Percentiles rank a stretch among this genome's conserved stretches.
These are phyloP conservation scores for Capsicum rhomboideum DNA, from an alignment of 257 asterid genomes.

Conservation along the genomic window DNA sequence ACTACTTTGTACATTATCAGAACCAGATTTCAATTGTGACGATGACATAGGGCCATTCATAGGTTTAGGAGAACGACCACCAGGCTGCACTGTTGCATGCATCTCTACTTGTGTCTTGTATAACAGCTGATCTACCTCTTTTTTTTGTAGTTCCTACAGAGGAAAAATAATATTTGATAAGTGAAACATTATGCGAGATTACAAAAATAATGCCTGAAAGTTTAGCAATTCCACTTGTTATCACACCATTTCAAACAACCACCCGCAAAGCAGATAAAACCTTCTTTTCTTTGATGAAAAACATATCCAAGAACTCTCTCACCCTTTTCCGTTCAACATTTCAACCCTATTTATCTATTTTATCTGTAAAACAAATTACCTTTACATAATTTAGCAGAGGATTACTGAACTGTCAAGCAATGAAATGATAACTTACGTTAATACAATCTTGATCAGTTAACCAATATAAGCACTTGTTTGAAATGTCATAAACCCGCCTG, in stretches of 20 bases:
- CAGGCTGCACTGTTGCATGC: constrained; percentile 36
- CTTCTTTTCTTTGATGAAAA: not conserved
- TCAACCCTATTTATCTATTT: not conserved
- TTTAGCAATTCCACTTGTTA: not conserved
- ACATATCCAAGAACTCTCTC: not conserved
- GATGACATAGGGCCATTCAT: constrained; percentile 24
- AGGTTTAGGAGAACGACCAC: constrained; percentile 38
- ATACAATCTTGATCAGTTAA: constrained; percentile 67
- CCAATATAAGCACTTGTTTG: constrained; percentile 49
- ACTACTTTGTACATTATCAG: constrained; percentile 24
- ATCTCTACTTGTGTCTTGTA: constrained; percentile 30
- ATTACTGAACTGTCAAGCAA: not conserved
- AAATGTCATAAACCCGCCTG: constrained; percentile 66
- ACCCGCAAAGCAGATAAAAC: not conserved
- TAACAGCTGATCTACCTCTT: constrained; percentile 40
- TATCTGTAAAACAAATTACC: not conserved
- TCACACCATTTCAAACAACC: not conserved
- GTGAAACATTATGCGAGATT: not conserved
- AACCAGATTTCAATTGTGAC: constrained; percentile 24
- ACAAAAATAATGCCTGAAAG: not conserved
- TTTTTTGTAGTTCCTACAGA: constrained; percentile 35
- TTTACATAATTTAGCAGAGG: not conserved
- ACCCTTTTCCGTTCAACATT: not conserved
- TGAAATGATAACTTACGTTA: constrained; percentile 51
- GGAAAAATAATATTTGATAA: constrained; percentile 2